These are phyloP conservation scores for Grigorovia jiainica DNA, from an alignment of 805 yeast genomes.

Conservation along the genomic window DNA sequence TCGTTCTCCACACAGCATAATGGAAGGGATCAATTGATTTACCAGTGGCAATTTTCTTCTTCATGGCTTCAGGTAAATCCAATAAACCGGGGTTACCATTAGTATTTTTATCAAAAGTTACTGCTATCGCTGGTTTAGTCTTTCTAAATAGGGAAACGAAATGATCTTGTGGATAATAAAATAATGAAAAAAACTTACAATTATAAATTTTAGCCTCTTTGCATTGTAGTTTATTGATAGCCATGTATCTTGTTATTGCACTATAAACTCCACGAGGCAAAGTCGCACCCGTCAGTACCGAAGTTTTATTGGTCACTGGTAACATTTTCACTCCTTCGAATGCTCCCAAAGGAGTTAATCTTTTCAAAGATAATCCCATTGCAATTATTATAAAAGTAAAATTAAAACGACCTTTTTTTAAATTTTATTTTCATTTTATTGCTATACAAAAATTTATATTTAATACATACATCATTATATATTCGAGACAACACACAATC, in stretches of 20 bases:
- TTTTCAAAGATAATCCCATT: too few species aligned
- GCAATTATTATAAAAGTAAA: too few species aligned
- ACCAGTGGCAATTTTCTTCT: conserved; percentile 1
- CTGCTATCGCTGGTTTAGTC: conserved; percentile 22
- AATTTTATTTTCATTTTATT: too few species aligned
- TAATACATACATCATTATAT: not conserved
- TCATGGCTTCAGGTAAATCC: conserved; percentile 12
- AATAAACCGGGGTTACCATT: conserved; percentile 6
- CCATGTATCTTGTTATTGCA: conserved; percentile 4
- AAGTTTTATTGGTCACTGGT: too few species aligned
- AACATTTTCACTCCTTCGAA: too few species aligned
- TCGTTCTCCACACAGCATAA: conserved; percentile 20
- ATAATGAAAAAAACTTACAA: conserved; percentile 16
- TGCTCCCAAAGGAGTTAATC: too few species aligned
- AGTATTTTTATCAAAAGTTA: conserved; percentile 6
- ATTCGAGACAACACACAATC: not conserved
- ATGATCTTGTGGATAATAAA: conserved; percentile 24
- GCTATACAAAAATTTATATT: too few species aligned
- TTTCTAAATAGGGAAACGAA: conserved; percentile 23
- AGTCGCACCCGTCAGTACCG: not conserved
- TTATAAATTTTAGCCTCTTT: conserved; percentile 14
- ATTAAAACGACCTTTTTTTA: too few species aligned
- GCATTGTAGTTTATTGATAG: conserved; percentile 5
- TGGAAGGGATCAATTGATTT: conserved; percentile 16
- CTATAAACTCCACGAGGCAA: conserved; percentile 5